phyloP scores from a whole-genome alignment of 176 grass and related monocot species.

The Hsuehochloa calcarea region DNA sequence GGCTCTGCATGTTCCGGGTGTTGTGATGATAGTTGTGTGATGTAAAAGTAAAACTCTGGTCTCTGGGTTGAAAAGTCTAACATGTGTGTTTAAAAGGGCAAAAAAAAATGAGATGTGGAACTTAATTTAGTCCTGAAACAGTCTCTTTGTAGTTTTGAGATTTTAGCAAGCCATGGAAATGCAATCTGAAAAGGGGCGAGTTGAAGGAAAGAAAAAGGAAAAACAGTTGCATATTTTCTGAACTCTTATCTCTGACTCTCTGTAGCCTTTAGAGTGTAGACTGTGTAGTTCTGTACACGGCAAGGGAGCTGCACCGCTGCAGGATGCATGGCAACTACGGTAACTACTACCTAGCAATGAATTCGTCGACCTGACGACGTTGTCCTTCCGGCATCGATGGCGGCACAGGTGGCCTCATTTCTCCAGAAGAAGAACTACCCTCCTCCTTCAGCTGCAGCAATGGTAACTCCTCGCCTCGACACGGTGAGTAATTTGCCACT shows the following conservation, averaged over 20 bases:
- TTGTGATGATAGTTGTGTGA: background rate
- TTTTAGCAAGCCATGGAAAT: background rate
- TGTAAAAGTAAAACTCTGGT: background rate
- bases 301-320: background rate
- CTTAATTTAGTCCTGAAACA: background rate
- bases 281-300: background rate
- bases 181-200: background rate
- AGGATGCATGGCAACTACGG: background rate
- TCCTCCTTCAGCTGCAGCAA: background rate
- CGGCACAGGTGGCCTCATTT: slow-evolving; percentile 37
- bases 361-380: background rate
- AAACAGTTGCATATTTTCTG: background rate
- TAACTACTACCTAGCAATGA: background rate
- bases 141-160: background rate
- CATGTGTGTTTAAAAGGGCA: background rate
- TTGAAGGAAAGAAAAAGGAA: background rate
- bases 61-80: background rate
- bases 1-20: background rate
- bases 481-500: background rate
- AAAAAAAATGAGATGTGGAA: background rate
- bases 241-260: background rate
- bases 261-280: too few relatives aligned
- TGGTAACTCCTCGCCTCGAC: background rate
- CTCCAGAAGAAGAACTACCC: background rate
- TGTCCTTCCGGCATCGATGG: slow-evolving; percentile 22